phyloP scores from a whole-genome alignment of 2,329 filamentous ascomycete genomes.

The Fusarium falciforme region DNA sequence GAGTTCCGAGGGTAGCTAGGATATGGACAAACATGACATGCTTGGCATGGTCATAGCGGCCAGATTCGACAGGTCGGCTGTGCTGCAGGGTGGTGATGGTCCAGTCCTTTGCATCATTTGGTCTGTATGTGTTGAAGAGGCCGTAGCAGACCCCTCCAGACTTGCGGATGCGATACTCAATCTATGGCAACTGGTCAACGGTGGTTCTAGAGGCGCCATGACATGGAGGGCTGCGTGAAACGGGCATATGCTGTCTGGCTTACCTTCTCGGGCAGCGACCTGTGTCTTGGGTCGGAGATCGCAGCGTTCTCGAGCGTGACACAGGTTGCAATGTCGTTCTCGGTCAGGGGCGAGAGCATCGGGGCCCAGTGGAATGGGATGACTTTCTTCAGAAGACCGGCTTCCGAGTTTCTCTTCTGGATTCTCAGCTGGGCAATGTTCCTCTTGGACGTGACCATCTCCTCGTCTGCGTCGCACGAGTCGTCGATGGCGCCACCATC shows the following conservation, averaged over 20 bases:
- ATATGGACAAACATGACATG: constrained; percentile 81
- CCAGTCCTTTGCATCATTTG: constrained; percentile 59
- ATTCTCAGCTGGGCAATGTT: constrained; percentile 55
- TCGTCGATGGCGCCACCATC: constrained; percentile 53
- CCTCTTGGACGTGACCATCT: constrained; percentile 52
- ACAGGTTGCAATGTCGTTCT: constrained; percentile 72
- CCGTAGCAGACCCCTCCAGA: constrained; percentile 77
- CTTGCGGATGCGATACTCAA: constrained; percentile 48
- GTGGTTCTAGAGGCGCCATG: neutral
- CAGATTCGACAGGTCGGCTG: constrained; percentile 67
- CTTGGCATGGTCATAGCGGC: constrained; percentile 42
- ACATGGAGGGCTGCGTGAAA: neutral
- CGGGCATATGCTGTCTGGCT: constrained; percentile 13
- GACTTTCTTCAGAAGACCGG: constrained; percentile 54
- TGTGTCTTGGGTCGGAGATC: constrained; percentile 61
- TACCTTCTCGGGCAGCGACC: constrained; percentile 67
- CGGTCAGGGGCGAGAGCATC: constrained; percentile 74
- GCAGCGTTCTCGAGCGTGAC: constrained; percentile 66
- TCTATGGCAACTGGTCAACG: constrained; percentile 30
- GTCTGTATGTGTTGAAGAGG: constrained; percentile 76
- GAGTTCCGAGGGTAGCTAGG: constrained; percentile 77
- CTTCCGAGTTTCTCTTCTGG: constrained; percentile 47
- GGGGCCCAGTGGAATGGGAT: constrained; percentile 71
- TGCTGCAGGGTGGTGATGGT: constrained; percentile 62
- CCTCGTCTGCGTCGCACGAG: constrained; percentile 53